Evolutionary conservation across 108 stramenopile genomes (phyloP), one percentile per base, ranked within the genome.

Genomic region (Epipyxis sp.): DNA sequence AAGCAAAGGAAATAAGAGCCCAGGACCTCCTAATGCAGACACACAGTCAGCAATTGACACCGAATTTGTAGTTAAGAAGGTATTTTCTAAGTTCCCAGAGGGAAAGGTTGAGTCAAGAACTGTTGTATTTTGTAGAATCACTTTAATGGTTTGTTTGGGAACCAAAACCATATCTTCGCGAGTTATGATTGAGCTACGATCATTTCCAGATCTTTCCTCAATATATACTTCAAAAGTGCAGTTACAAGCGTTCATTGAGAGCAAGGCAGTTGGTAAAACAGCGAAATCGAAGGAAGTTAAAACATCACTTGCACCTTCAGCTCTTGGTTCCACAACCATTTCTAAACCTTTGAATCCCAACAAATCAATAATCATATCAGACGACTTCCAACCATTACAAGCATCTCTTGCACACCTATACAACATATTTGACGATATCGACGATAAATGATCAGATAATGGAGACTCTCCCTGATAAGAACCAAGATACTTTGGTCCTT

Each of bases 11-110:
- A 67, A 43, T 6, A 67, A 20, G 42, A 67, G 6, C 6, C 20
- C 65, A 67, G 65, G 65, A 13, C 65, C 65, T 13, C 65, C 65
- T 13, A 67, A 20, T 13, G 65, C 6, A 67, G 6, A 13, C 13
- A 67, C 42, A 43, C 65, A 13, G 20, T 67, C 41, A 43, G 13
- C 65, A 39, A 67, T 20, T 13, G 65, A 67, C 25, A n/a, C 54
- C n/a, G n/a, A n/a, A n/a, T n/a, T n/a, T n/a, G n/a, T n/a, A n/a
- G n/a, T n/a, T n/a, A n/a, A n/a, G n/a, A n/a, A n/a, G n/a, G n/a
- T n/a, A n/a, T n/a, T n/a, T n/a, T n/a, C n/a, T n/a, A n/a, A n/a
- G n/a, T n/a, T n/a, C n/a, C n/a, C n/a, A n/a, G n/a, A n/a, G n/a
- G n/a, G n/a, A n/a, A n/a, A n/a, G n/a, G n/a, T n/a, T n/a, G n/a